Percentiles rank a stretch among this genome's conserved stretches.
These are phyloP conservation scores for Epichloe gansuensis DNA, from an alignment of 2,329 filamentous ascomycete species.

Conservation along the genomic window DNA sequence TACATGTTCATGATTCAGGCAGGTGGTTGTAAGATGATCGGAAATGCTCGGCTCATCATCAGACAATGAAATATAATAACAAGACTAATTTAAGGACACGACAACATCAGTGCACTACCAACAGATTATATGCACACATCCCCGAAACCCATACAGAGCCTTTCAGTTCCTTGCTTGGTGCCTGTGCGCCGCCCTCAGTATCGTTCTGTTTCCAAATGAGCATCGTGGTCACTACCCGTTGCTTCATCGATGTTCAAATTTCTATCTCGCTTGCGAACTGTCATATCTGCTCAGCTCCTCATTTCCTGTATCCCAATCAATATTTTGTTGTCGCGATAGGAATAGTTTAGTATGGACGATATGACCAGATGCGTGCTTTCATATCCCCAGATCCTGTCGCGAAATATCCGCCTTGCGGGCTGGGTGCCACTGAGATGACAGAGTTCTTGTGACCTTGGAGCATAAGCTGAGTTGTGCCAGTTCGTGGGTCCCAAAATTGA, in stretches of 20 bases:
- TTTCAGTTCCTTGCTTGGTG: slow-evolving; percentile 13
- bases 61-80: not conserved
- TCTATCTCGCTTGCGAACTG: slow-evolving; percentile 3
- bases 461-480: slow-evolving; percentile 92
- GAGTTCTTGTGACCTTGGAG: slow-evolving; percentile 98
- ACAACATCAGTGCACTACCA: not conserved
- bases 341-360: slow-evolving; percentile 34
- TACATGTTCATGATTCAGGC: not conserved
- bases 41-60: not conserved
- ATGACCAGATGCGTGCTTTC: slow-evolving; percentile 96
- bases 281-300: not conserved
- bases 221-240: slow-evolving; percentile 2
- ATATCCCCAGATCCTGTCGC: slow-evolving; percentile 96
- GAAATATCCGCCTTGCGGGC: slow-evolving; percentile 76
- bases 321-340: not conserved
- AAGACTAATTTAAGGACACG: not conserved
- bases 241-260: slow-evolving; percentile 2
- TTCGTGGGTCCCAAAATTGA: slow-evolving; percentile 96
- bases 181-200: slow-evolving; percentile 14
- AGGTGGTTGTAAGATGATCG: not conserved
- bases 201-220: slow-evolving; percentile 1
- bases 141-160: slow-evolving; percentile 15
- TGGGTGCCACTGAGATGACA: slow-evolving; percentile 93
- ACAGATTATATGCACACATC: slow-evolving; percentile 3
- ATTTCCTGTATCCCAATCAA: not conserved